A percentile compares a stretch with the other conserved stretches of the same genome.
Conservation (phyloP, 202 grass and related monocot genomes). For the Schoenoplectus tabernaemontani region DNA sequence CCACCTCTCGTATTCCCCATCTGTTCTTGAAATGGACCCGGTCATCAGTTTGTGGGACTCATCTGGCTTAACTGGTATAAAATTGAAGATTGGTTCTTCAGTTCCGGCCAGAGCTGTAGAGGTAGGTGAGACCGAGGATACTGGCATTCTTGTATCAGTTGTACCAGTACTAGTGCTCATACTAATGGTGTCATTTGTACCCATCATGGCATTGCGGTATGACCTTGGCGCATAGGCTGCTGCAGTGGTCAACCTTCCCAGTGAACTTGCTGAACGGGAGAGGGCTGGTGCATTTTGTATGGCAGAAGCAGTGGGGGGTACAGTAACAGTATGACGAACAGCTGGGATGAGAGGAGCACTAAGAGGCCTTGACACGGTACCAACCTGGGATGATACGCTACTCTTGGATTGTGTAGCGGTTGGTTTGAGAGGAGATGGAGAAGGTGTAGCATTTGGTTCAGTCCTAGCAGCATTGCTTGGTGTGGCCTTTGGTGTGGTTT, state of each 20-base stretch:
- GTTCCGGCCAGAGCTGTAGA: constrained; percentile 28
- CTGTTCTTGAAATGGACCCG: constrained; percentile 23
- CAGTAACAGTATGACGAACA: constrained; percentile 34
- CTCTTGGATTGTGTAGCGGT: constrained; percentile 26
- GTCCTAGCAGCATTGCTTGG: background rate
- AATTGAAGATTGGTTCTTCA: background rate
- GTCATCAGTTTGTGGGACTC: background rate
- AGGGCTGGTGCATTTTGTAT: constrained; percentile 35
- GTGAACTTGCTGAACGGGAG: constrained; percentile 62
- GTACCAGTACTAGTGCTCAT: constrained; percentile 17
- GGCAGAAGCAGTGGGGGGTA: constrained; percentile 22
- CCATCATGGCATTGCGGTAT: constrained; percentile 91
- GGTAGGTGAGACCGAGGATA: constrained; percentile 39
- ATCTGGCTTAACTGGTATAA: background rate
- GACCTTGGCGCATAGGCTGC: constrained; percentile 57
- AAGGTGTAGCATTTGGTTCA: background rate
- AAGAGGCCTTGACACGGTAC: constrained; percentile 46
- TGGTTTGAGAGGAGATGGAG: constrained; percentile 23
- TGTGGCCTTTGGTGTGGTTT: background rate
- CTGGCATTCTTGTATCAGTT: background rate
- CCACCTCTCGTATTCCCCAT: constrained; percentile 51
- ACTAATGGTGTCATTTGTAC: constrained; percentile 36
- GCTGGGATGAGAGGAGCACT: constrained; percentile 67
- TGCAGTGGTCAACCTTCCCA: constrained; percentile 54
- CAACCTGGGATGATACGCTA: constrained; percentile 30